Conservation (phyloP, 805 yeast genomes). For the Monosporozyma siamensis region DNA sequence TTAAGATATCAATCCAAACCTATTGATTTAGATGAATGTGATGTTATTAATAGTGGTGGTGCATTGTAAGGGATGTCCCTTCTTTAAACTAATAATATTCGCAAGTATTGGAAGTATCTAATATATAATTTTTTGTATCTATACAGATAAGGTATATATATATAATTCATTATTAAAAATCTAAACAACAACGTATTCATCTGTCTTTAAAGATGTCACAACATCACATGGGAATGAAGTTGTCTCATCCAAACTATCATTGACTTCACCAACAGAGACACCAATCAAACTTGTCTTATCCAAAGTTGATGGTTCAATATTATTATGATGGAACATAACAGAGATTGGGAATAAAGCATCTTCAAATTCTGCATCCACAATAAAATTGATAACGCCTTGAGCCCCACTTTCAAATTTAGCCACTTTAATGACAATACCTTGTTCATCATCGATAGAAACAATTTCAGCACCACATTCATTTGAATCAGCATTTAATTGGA, state of each 20-base stretch:
- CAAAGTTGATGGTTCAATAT: constrained; percentile 33
- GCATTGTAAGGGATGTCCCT: constrained; percentile 44
- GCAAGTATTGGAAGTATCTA: too few relatives aligned
- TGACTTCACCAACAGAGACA: constrained; percentile 52
- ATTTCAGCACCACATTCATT: constrained; percentile 46
- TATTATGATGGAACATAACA: constrained; percentile 43
- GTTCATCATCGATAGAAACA: constrained; percentile 49
- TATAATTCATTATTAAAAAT: background rate
- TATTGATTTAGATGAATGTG: constrained; percentile 62
- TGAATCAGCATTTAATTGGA: constrained; percentile 39
- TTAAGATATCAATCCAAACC: constrained; percentile 58
- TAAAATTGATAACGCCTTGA: constrained; percentile 70
- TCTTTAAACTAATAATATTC: too few relatives aligned
- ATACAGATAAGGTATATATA: background rate
- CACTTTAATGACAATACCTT: constrained; percentile 59
- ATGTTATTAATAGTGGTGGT: constrained; percentile 74
- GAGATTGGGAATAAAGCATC: constrained; percentile 85
- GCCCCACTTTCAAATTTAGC: constrained; percentile 42
- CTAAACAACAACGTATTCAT: constrained; percentile 46
- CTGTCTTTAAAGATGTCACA: constrained; percentile 47
- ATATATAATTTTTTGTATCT: too few relatives aligned
- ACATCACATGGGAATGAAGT: constrained; percentile 64
- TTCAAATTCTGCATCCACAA: constrained; percentile 66
- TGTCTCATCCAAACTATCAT: constrained; percentile 28
- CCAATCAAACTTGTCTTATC: constrained; percentile 45